Evolutionary conservation across 768 basidiomycete species (phyloP), one percentile per base, ranked within the genome.

Genomic region (Mycena sanguinolenta): DNA sequence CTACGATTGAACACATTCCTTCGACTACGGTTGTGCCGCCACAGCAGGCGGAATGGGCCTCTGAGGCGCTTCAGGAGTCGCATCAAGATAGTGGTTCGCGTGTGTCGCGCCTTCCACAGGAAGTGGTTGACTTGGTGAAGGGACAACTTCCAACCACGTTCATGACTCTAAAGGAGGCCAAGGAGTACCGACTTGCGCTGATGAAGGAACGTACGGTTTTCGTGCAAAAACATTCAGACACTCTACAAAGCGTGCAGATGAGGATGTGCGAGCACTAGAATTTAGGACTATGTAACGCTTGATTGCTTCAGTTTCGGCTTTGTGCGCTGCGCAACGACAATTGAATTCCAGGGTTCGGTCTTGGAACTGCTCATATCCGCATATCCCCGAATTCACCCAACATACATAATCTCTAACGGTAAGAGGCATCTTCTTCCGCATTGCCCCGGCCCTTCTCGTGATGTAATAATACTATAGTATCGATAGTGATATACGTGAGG

Each of bases 31-130:
- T 74, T 38, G 76, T 83, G 14, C 73, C 79, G 14, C 79, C 77
- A 1, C 83, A 82, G 73, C 82, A 81, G 58, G 52, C 34, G 3
- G 75, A 78, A 2, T 81, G 79, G 79, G 73, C 74, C 39, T 58
- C 42, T 16, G 67, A 74, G 17, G 74, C 70, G n/a, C 55, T 77
- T 34, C 58, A 69, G 34, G 68, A 67, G 23, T 25, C 28, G 9
- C 53, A 23, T 0, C 5, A 10, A 25, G 65, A 66, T 17, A 4
- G 32, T 12, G 23, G 27, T 4, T 58, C 68, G n/a, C 27, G 25
- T 4, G 8, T 54, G 13, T 17, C 36, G 32, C 27, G 58, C 8
- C 65, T 70, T n/a, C 70, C 73, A 13, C 54, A 27, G 9, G 73
- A 73, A 38, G 30, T 73, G 16, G 49, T 30, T 3, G 69, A 71